phyloP scores from a whole-genome alignment of 805 yeast genomes.

The Metschnikowia santaceciliae region DNA sequence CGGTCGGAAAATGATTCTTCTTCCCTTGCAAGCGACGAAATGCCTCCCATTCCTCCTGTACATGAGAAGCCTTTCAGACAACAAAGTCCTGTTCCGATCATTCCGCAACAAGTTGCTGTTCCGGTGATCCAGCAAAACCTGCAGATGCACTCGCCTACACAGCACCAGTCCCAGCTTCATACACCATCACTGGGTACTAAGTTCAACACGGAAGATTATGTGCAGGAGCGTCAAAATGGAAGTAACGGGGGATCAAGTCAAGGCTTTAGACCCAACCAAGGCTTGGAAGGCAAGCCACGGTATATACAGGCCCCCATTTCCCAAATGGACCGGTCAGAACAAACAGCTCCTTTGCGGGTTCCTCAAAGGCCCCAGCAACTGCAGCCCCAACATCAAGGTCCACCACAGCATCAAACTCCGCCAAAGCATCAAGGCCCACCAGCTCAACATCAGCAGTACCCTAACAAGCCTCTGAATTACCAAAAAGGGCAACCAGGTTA shows the following conservation, averaged over 20 bases:
- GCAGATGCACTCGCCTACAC: slow-evolving; percentile 12
- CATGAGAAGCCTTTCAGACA: slow-evolving; percentile 4
- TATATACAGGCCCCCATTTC: slow-evolving; percentile 31
- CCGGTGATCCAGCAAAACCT: slow-evolving; percentile 16
- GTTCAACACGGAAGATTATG: slow-evolving; percentile 4
- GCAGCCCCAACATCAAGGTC: background rate
- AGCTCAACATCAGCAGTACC: background rate
- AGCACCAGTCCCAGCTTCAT: slow-evolving; percentile 10
- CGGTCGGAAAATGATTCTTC: slow-evolving; percentile 12
- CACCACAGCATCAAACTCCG: background rate
- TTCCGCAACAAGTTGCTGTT: slow-evolving; percentile 7
- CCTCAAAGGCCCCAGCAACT: background rate
- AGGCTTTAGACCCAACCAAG: background rate
- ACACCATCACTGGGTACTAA: slow-evolving; percentile 16
- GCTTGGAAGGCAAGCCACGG: slow-evolving; percentile 22
- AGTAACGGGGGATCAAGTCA: background rate
- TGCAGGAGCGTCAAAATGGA: background rate
- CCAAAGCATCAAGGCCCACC: background rate
- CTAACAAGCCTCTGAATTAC: background rate
- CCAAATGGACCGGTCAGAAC: background rate
- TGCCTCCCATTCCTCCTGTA: slow-evolving; percentile 12
- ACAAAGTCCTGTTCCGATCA: background rate
- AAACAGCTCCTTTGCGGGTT: background rate
- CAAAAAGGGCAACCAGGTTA: background rate
- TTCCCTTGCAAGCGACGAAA: background rate